Conservation (phyloP, 2,329 filamentous ascomycete genomes). For the Diplodia scrobiculata region DNA sequence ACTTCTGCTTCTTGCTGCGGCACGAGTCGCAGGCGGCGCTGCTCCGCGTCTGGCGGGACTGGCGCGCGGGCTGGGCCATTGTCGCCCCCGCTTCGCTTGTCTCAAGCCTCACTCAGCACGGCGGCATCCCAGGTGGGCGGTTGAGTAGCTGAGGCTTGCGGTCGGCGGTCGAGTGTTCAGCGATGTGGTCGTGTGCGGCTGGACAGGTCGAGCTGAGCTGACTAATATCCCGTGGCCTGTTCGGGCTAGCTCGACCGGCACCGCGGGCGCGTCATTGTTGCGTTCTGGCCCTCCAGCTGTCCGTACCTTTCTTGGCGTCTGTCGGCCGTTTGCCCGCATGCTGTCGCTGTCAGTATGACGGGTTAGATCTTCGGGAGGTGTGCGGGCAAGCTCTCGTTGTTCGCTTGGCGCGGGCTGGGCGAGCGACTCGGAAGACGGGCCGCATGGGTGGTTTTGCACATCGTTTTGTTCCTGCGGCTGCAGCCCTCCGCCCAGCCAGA, state of each 20-base stretch:
- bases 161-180: neutral
- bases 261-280: neutral
- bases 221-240: constrained; percentile 2
- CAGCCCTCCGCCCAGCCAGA: neutral
- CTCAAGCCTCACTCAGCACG: neutral
- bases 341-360: neutral
- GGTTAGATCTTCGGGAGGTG: too few relatives aligned
- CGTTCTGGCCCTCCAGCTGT: neutral
- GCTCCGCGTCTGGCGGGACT: constrained; percentile 27
- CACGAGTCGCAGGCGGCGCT: constrained; percentile 28
- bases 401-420: constrained; percentile 5
- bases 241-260: neutral
- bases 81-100: neutral
- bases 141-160: neutral
- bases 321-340: neutral
- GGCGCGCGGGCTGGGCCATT: constrained; percentile 26
- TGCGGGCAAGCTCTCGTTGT: neutral
- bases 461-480: neutral
- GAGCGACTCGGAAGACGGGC: constrained; percentile 9
- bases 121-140: neutral
- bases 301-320: neutral
- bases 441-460: neutral
- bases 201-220: neutral
- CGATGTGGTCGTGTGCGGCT: neutral
- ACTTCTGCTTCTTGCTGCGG: constrained; percentile 29